Evolutionary conservation across 2,329 filamentous ascomycete species (phyloP), one percentile per base, ranked within the genome.

Genomic region (Colletotrichum brevisporum): DNA sequence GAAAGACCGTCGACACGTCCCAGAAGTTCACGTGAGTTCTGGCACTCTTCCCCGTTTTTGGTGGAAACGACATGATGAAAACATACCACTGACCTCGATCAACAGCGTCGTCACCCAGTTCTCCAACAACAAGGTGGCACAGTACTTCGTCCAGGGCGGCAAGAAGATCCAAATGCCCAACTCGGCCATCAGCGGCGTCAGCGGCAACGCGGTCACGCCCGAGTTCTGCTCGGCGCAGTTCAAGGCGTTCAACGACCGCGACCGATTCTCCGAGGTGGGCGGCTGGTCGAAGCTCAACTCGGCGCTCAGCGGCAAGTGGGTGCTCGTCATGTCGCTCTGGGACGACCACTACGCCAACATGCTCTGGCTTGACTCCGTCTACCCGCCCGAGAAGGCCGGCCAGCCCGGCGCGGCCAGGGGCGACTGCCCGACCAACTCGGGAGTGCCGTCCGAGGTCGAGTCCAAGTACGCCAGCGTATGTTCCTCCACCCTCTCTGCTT

Each of bases 341-440:
- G 78, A 82, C 68, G 82, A 84, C 71, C 86, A 91, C 78, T 80
- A 85, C 63, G 81, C 86, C 74, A 85, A 90, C 80, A 92, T 92
- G 89, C 85, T 90, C 73, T 92, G 90, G 91, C 86, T 93, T 73
- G 90, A 92, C 82, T 86, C 84, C 70, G 84, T 80, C 75, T 90
- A 86, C 81, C 89, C 89, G 31, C 71, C 69, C 16, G 75, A 74
- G 65, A 73, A 74, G 71, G 66, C 69, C 52, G 72, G 73, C 63
- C 57, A 72, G 64, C 74, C 74, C 26, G 75, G 76, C 24, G 70
- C 68, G 31, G 73, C 63, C 57, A 73, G 76, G 13, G 75, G 76
- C 39, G 61, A 67, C 56, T 76, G 76, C 62, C 62, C 75, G 31
- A 58, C 70, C 21, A 72, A 70, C 63, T 75, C 73, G 13, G 74